A percentile compares a stretch with the other conserved stretches of the same genome.
These are phyloP conservation scores for Stromatinia cepivora DNA, from an alignment of 2,329 filamentous ascomycete genomes.

Conservation along the genomic window DNA sequence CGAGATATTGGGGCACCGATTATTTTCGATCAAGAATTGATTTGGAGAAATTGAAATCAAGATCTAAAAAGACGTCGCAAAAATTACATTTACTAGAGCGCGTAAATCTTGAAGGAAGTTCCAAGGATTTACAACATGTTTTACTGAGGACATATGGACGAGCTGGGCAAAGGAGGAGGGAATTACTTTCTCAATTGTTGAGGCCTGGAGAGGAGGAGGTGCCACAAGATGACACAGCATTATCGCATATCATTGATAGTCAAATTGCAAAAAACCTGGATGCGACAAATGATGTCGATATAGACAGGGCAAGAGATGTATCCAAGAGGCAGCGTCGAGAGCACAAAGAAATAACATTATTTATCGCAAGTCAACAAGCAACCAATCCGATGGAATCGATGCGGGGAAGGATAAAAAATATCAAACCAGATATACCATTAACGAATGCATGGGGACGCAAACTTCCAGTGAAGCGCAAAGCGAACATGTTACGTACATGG, in stretches of 20 bases:
- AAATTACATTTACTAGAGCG: constrained; percentile 46
- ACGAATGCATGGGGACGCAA: constrained; percentile 54
- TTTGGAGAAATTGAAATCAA: neutral
- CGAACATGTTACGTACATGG: constrained; percentile 49
- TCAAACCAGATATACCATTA: constrained; percentile 45
- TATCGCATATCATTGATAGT: constrained; percentile 42
- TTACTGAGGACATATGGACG: constrained; percentile 55
- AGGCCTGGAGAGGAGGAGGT: constrained; percentile 37
- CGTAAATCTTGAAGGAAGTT: constrained; percentile 53
- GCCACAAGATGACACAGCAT: constrained; percentile 45
- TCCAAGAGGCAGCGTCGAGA: constrained; percentile 4
- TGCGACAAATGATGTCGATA: constrained; percentile 1
- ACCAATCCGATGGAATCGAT: constrained; percentile 25
- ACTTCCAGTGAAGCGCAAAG: constrained; percentile 43
- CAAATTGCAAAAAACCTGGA: neutral
- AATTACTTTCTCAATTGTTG: constrained; percentile 48
- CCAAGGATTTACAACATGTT: constrained; percentile 49
- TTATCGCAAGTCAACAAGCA: constrained; percentile 30
- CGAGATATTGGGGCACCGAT: constrained; percentile 15
- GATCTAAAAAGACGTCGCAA: constrained; percentile 43
- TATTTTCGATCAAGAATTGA: constrained; percentile 9
- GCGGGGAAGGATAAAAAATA: constrained; percentile 16
- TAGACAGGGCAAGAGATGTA: neutral
- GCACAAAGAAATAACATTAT: neutral
- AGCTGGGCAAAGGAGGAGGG: constrained; percentile 51